Evolutionary conservation across 805 yeast species (phyloP).

Genomic region (Saturnispora kantuleensis): DNA sequence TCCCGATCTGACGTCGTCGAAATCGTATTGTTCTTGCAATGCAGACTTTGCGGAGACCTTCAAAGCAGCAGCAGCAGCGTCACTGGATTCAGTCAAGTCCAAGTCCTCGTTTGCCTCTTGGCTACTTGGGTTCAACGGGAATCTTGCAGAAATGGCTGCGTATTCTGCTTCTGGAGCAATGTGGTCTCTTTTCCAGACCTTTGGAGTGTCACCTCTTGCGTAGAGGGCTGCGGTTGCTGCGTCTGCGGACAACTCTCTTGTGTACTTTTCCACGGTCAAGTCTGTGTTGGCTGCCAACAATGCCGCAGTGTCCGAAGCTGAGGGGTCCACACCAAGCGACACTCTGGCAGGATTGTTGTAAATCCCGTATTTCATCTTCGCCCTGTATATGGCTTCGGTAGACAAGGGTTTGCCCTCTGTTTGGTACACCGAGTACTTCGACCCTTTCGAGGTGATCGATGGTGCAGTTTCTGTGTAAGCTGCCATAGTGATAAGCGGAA

Average conservation of each 20-base stretch:
- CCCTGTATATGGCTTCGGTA: slow-evolving; percentile 66
- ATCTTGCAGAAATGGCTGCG: slow-evolving; percentile 31
- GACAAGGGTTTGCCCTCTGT: slow-evolving; percentile 62
- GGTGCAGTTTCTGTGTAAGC: slow-evolving; percentile 23
- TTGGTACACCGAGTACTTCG: slow-evolving; percentile 45
- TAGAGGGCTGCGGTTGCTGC: slow-evolving; percentile 58
- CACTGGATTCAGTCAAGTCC: slow-evolving; percentile 29
- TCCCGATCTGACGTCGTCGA: slow-evolving; percentile 35
- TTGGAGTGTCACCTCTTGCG: slow-evolving; percentile 36
- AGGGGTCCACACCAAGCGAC: slow-evolving; percentile 52
- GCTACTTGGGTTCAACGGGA: slow-evolving; percentile 21
- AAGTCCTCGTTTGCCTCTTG: slow-evolving; percentile 13
- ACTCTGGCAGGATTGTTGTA: slow-evolving; percentile 42
- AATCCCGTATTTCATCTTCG: slow-evolving; percentile 60
- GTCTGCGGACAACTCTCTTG: slow-evolving; percentile 47
- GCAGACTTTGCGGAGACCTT: slow-evolving; percentile 28
- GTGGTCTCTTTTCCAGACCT: slow-evolving; percentile 38
- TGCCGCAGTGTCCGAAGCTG: slow-evolving; percentile 72
- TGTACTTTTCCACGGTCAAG: slow-evolving; percentile 54
- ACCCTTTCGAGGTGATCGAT: slow-evolving; percentile 22
- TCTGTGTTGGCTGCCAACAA: slow-evolving; percentile 61
- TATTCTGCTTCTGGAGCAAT: slow-evolving; percentile 39
- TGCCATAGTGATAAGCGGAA: slow-evolving; percentile 12
- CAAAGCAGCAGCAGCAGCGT: slow-evolving; percentile 33
- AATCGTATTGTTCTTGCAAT: slow-evolving; percentile 32